Conservation (phyloP, 139 green algal genomes). For the Picochlorum costavermella region DNA sequence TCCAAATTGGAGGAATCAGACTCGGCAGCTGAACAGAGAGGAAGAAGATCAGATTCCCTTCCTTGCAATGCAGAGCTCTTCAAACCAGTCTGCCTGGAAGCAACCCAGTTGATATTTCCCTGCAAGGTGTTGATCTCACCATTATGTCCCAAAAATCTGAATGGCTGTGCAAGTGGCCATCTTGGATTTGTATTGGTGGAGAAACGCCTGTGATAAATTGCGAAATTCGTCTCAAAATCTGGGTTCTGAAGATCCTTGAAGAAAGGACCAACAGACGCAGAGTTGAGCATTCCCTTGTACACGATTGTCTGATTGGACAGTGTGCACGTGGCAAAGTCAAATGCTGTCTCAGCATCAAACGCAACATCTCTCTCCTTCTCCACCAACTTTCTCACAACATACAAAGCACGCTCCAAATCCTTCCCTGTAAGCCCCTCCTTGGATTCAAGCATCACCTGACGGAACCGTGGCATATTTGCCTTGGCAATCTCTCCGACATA, state of each 20-base stretch:
- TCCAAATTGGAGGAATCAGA: conserved; percentile 97
- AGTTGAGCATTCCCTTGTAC: conserved; percentile 79
- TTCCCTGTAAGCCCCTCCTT: conserved; percentile 44
- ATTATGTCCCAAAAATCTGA: conserved; percentile 98
- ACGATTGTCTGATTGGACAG: conserved; percentile 85
- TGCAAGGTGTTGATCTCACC: conserved; percentile 99
- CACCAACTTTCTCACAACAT: conserved; percentile 84
- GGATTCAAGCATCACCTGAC: conserved; percentile 56
- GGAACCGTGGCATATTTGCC: conserved; percentile 80
- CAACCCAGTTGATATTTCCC: conserved; percentile 99
- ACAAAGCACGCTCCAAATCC: conserved; percentile 92
- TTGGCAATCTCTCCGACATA: conserved; percentile 84
- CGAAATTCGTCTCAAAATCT: conserved; percentile 77
- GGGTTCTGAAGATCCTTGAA: conserved; percentile 86
- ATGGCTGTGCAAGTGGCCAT: conserved; percentile 98
- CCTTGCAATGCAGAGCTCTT: conserved; percentile 79
- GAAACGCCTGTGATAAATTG: conserved; percentile 98
- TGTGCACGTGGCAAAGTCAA: conserved; percentile 87
- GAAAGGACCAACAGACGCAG: conserved; percentile 68
- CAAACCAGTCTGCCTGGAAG: conserved; percentile 80
- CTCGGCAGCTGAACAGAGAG: conserved; percentile 65
- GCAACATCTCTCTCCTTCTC: conserved; percentile 63
- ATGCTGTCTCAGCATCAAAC: conserved; percentile 35
- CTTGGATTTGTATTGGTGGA: conserved; percentile 98
- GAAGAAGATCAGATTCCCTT: conserved; percentile 81